Conservation (phyloP, 1,139 yeast species). For the Saccharomyces hybrid region DNA sequence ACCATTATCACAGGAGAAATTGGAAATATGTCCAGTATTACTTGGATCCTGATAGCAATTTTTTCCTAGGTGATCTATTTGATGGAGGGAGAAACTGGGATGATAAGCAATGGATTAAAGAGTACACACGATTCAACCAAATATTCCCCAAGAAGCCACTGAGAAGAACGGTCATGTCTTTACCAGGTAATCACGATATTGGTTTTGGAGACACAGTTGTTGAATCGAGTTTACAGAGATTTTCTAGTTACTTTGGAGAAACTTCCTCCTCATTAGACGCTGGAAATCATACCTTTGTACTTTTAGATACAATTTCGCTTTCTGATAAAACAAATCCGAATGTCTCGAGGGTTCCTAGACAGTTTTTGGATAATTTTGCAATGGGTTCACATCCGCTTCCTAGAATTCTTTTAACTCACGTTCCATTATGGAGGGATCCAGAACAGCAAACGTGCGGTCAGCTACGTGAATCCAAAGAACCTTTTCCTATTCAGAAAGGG, state of each 20-base stretch:
- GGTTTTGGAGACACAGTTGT: slow-evolving; percentile 73
- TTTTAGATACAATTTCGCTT: slow-evolving; percentile 75
- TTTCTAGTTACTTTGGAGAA: slow-evolving; percentile 65
- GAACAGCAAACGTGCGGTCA: slow-evolving; percentile 56
- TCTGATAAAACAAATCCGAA: slow-evolving; percentile 43
- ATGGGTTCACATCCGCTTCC: slow-evolving; percentile 41
- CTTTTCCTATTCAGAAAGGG: slow-evolving; percentile 66
- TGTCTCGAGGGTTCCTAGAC: slow-evolving; percentile 39
- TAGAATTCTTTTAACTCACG: slow-evolving; percentile 67
- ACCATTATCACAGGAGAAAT: slow-evolving; percentile 72
- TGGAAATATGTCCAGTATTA: slow-evolving; percentile 53
- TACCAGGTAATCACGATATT: slow-evolving; percentile 95
- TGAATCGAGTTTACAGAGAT: slow-evolving; percentile 51
- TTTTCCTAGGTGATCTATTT: slow-evolving; percentile 84
- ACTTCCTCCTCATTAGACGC: slow-evolving; percentile 48
- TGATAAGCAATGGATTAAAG: slow-evolving; percentile 62
- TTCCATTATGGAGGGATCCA: slow-evolving; percentile 62
- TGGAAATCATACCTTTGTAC: slow-evolving; percentile 72
- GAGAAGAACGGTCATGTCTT: slow-evolving; percentile 45
- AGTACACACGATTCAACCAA: slow-evolving; percentile 55
- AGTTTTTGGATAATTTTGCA: slow-evolving; percentile 27
- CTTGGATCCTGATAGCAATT: slow-evolving; percentile 66
- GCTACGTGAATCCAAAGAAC: slow-evolving; percentile 52
- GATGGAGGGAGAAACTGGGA: slow-evolving; percentile 95
- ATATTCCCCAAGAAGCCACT: slow-evolving; percentile 49